These are phyloP conservation scores for Aspergillus leporis DNA, from an alignment of 495 filamentous ascomycete genomes.

Conservation along the genomic window DNA sequence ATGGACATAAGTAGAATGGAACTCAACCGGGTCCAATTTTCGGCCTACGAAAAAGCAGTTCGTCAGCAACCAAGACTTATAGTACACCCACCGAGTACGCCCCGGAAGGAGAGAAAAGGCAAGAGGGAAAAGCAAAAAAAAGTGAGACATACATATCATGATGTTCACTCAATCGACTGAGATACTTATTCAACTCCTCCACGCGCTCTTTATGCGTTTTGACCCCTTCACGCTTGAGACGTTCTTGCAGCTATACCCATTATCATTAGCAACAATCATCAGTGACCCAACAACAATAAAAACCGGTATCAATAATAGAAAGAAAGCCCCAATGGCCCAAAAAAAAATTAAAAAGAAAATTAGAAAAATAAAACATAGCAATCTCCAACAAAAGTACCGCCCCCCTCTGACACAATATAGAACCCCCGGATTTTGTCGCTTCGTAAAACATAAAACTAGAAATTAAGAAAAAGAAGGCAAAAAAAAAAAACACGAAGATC, in stretches of 20 bases:
- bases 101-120: neutral
- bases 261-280: neutral
- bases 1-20: neutral
- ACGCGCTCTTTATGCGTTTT: constrained; percentile 98
- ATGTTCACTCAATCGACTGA: constrained; percentile 90
- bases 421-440: no score
- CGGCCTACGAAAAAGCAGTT: constrained; percentile 43
- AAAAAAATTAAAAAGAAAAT: constrained; percentile 1
- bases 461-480: neutral
- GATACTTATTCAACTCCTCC: constrained; percentile 91
- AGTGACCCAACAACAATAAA: constrained; percentile 2
- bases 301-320: no score
- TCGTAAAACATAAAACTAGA: constrained; percentile 5
- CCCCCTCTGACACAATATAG: neutral
- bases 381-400: neutral
- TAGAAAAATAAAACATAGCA: no score
- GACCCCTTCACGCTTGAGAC: constrained; percentile 75
- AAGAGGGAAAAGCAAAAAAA: neutral
- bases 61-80: constrained; percentile 13
- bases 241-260: constrained; percentile 52
- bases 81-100: neutral
- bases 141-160: constrained; percentile 78
- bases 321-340: no score
- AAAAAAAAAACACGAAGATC: constrained; percentile 6
- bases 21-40: constrained; percentile 73